Percentiles rank a stretch among this genome's conserved stretches.
Evolutionary conservation across 331 rosid species (phyloP).

Genomic region (Erythrophleum ivorense): DNA sequence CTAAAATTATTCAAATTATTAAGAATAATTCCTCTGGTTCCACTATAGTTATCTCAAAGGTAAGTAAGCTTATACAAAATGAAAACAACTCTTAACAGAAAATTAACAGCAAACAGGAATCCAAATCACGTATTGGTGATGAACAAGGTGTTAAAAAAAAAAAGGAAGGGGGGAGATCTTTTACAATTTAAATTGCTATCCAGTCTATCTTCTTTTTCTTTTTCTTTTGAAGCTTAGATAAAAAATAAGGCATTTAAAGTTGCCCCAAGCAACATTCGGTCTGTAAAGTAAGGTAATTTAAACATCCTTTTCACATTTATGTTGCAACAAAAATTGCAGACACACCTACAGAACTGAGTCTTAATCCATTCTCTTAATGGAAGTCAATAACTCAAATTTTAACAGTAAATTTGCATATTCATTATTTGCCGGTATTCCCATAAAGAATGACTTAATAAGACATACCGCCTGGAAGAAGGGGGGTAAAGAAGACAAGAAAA

Average conservation of each 20-base stretch:
- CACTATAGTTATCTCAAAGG: constrained; percentile 14
- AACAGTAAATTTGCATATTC: not conserved
- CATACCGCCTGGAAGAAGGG: not conserved
- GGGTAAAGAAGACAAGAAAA: not conserved
- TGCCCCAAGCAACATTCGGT: not conserved
- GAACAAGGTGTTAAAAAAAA: not conserved
- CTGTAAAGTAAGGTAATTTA: not conserved
- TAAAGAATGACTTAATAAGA: not conserved
- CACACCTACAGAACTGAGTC: not conserved
- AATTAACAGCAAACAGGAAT: not conserved
- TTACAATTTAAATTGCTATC: not conserved
- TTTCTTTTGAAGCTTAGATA: not conserved
- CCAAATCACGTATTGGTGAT: not conserved
- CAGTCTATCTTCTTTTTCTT: not conserved
- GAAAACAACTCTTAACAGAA: not conserved
- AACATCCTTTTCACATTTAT: not conserved
- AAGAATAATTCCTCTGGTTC: not conserved
- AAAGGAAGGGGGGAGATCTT: not conserved
- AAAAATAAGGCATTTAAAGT: not conserved
- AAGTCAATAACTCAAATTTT: not conserved
- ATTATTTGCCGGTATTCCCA: not conserved
- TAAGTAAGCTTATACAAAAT: not conserved
- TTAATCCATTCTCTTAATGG: not conserved
- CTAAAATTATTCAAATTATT: not conserved
- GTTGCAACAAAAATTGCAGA: not conserved